Evolutionary conservation across 352 stramenopile genomes (phyloP), one percentile per base, ranked within the genome.

Genomic region (Globisporangium heterothallicum): DNA sequence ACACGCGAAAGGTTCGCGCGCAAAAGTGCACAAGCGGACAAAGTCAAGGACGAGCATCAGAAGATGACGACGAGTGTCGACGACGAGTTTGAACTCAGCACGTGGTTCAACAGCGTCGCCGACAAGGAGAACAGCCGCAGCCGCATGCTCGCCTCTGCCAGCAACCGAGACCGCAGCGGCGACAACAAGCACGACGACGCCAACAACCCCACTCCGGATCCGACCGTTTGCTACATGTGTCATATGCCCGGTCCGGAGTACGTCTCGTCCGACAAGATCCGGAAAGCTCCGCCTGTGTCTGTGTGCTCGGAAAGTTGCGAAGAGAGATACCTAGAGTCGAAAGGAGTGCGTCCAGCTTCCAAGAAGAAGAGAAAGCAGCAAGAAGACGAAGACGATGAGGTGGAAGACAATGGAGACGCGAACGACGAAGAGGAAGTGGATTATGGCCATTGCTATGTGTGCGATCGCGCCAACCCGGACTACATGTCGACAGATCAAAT

Each of bases 51-150:
- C 52, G 55, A 45, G 41, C n/a, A 41, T 36, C 29, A 27, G 34
- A 59, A 4, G 24, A 57, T 22, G 43, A 70, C 69, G 64, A 43
- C 66, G 53, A 58, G 49, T 22, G 62, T 85, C 42, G 71, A 68
- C 43, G 74, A 86, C 36, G 65, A 73, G 41, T 91, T 91, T 48
- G 71, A 88, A 70, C 69, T 91, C 30, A 88, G 78, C 63, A 77
- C 83, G 71, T 92, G 81, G 81, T 92, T 88, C 59, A 92, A 92
- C 53, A 64, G 43, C 42, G 40, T 60, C 38, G 49, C 53, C 5
- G 29, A 42, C 16, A 38, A 40, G 6, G 57, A 35, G 49, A 68
- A 64, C 32, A 51, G 41, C 40, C 42, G 42, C 42, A n/a, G 24
- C 13, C 46, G 42, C 10, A 45, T 40, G 40, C 42, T 50, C 24